These are phyloP conservation scores for Cordyceps fumosorosea DNA, from an alignment of 2,329 filamentous ascomycete genomes.

Conservation along the genomic window DNA sequence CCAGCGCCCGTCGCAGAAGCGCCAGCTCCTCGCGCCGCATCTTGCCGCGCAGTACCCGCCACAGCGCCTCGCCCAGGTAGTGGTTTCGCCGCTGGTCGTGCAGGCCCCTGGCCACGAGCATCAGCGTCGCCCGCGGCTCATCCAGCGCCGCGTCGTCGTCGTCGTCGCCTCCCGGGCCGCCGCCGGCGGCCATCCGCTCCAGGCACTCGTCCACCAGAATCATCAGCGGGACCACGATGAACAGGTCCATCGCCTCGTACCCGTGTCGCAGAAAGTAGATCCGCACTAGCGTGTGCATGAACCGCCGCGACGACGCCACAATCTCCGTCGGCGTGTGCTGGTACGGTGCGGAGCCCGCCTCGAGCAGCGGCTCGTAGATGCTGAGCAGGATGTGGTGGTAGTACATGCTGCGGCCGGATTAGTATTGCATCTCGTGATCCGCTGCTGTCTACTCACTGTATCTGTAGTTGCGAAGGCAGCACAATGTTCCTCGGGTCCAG, in stretches of 20 bases:
- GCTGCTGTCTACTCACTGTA: neutral
- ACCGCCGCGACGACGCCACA: neutral
- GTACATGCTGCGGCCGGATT: neutral
- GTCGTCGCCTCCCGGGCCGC: neutral
- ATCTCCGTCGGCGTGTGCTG: neutral
- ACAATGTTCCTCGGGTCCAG: neutral
- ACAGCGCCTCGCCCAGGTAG: neutral
- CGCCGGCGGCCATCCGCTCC: neutral
- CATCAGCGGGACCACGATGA: neutral
- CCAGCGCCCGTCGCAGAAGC: neutral
- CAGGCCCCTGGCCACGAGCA: neutral
- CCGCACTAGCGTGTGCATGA: neutral
- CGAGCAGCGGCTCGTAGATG: neutral
- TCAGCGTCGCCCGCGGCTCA: neutral
- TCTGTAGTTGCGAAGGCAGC: neutral
- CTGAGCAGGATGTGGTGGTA: neutral
- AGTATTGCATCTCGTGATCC: neutral
- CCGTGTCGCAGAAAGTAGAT: conserved; percentile 3
- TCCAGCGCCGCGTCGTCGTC: neutral
- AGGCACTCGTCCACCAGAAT: neutral
- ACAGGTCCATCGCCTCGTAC: neutral
- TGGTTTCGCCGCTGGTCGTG: neutral
- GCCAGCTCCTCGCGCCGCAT: neutral
- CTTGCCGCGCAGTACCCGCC: neutral
- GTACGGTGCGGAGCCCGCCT: neutral